A percentile compares a stretch with the other conserved stretches of the same genome.
Conservation (phyloP, 768 basidiomycete species). For the Russula sp. region DNA sequence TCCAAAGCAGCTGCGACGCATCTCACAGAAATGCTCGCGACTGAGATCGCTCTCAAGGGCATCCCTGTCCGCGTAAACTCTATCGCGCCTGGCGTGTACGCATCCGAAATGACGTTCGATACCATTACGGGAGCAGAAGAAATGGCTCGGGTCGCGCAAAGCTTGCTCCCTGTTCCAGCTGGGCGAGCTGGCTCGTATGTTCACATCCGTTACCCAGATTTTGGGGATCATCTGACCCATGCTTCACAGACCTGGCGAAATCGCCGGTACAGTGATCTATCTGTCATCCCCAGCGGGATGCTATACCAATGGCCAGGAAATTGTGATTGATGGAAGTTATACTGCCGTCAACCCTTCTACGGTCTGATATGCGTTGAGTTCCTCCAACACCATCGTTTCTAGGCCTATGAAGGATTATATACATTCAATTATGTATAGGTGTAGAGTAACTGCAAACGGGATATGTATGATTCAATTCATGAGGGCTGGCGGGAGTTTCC, state of each 20-base stretch:
- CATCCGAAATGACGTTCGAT: slow-evolving; percentile 67
- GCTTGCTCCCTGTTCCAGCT: slow-evolving; percentile 56
- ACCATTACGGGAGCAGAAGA: slow-evolving; percentile 41
- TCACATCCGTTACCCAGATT: not conserved
- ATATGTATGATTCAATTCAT: not conserved
- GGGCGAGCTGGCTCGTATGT: slow-evolving; percentile 62
- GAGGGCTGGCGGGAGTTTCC: not conserved
- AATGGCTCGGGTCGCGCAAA: slow-evolving; percentile 51
- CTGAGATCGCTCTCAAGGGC: slow-evolving; percentile 64
- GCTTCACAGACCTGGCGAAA: slow-evolving; percentile 53
- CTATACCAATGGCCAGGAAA: slow-evolving; percentile 74
- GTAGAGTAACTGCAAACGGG: not conserved
- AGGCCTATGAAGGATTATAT: not conserved
- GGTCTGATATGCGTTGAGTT: slow-evolving; percentile 26
- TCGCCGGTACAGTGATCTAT: slow-evolving; percentile 73
- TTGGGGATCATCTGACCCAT: not conserved
- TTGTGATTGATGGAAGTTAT: slow-evolving; percentile 72
- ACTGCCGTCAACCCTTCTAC: slow-evolving; percentile 63
- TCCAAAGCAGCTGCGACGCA: slow-evolving; percentile 73
- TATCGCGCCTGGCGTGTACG: slow-evolving; percentile 70
- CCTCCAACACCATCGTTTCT: not conserved
- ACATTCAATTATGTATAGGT: not conserved
- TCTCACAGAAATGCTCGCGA: slow-evolving; percentile 69
- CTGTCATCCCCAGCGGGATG: slow-evolving; percentile 66
- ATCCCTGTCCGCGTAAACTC: slow-evolving; percentile 66